Percentiles rank a stretch among this genome's conserved stretches.
Evolutionary conservation across 2,329 filamentous ascomycete genomes (phyloP).

Genomic region (Aspergillus candidus): DNA sequence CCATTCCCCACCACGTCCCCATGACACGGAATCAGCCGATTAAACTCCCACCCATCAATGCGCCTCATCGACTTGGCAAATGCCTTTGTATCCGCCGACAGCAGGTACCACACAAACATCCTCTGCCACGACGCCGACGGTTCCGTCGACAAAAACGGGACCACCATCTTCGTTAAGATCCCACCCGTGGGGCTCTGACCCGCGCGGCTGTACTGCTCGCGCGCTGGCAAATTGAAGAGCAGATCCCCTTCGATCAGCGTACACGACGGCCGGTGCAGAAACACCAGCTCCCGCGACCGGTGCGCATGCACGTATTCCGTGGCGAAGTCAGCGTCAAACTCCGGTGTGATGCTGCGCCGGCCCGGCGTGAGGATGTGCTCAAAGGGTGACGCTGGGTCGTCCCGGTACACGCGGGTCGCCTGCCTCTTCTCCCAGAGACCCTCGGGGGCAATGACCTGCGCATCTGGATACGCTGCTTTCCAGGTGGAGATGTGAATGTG

Average conservation of each 20-base stretch:
- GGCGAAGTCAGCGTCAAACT: slow-evolving; percentile 83
- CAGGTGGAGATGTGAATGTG: slow-evolving; percentile 89
- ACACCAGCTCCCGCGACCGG: slow-evolving; percentile 79
- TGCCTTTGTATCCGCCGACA: slow-evolving; percentile 58
- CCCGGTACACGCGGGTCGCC: slow-evolving; percentile 50
- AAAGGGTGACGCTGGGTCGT: slow-evolving; percentile 49
- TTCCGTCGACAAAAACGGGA: slow-evolving; percentile 51
- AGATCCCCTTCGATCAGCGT: slow-evolving; percentile 86
- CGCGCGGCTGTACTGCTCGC: slow-evolving; percentile 69
- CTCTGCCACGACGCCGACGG: slow-evolving; percentile 65
- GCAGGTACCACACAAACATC: slow-evolving; percentile 73
- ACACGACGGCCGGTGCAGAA: slow-evolving; percentile 70
- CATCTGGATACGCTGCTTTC: slow-evolving; percentile 70
- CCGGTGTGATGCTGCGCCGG: slow-evolving; percentile 55
- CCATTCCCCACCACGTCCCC: slow-evolving; percentile 76
- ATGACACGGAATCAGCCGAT: slow-evolving; percentile 82
- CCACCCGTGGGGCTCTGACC: slow-evolving; percentile 52
- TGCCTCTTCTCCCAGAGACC: slow-evolving; percentile 78
- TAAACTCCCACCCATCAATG: slow-evolving; percentile 78
- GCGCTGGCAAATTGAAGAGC: slow-evolving; percentile 82
- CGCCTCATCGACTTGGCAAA: slow-evolving; percentile 64
- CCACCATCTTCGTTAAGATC: slow-evolving; percentile 53
- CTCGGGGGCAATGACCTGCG: slow-evolving; percentile 74
- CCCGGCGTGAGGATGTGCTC: slow-evolving; percentile 59
- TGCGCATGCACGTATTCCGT: slow-evolving; percentile 77